These are phyloP conservation scores for Exophiala calicioides DNA, from an alignment of 2,329 filamentous ascomycete genomes.

Conservation along the genomic window DNA sequence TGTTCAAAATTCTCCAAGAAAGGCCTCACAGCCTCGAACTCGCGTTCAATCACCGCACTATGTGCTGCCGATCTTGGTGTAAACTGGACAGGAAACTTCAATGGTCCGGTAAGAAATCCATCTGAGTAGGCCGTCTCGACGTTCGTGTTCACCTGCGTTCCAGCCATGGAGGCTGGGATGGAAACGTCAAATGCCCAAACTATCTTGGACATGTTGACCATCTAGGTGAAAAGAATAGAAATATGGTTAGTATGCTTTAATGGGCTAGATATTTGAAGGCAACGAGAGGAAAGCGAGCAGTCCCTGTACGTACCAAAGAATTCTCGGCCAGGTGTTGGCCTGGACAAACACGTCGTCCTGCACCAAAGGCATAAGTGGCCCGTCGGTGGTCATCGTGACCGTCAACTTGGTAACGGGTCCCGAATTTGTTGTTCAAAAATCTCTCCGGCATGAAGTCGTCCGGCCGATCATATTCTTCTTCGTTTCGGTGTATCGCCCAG, in stretches of 20 bases:
- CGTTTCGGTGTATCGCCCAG: slow-evolving; percentile 28
- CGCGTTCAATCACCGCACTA: neutral
- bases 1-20: slow-evolving; percentile 8
- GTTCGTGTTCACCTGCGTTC: slow-evolving; percentile 44
- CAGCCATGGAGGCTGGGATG: slow-evolving; percentile 18
- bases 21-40: neutral
- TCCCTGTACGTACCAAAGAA: slow-evolving; percentile 40
- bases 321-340: slow-evolving; percentile 36
- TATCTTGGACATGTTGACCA: slow-evolving; percentile 57
- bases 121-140: slow-evolving; percentile 36
- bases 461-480: slow-evolving; percentile 19
- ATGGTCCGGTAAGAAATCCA: slow-evolving; percentile 36
- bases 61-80: neutral
- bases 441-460: slow-evolving; percentile 14
- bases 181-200: slow-evolving; percentile 12
- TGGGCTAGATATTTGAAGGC: no score
- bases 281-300: no score
- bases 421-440: slow-evolving; percentile 21
- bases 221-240: no score
- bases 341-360: slow-evolving; percentile 48
- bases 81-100: neutral
- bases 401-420: no score
- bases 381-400: slow-evolving; percentile 43
- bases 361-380: slow-evolving; percentile 57
- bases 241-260: no score